Conservation (phyloP, 1,284 basidiomycete species). For the Meira nashicola region DNA sequence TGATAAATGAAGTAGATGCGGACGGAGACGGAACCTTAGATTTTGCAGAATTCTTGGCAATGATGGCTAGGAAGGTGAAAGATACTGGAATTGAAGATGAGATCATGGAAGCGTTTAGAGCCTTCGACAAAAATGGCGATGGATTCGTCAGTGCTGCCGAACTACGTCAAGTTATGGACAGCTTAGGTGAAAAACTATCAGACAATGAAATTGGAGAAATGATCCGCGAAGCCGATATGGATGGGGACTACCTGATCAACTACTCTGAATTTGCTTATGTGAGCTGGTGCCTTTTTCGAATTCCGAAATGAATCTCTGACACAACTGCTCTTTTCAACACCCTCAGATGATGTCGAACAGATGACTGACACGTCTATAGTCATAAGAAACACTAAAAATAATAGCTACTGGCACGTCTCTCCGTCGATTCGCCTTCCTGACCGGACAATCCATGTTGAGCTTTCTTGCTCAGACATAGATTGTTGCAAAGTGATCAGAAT, state of each 20-base stretch:
- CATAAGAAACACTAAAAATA: too few relatives aligned
- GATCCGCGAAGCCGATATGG: constrained; percentile 95
- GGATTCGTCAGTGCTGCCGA: constrained; percentile 63
- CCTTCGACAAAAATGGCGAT: constrained; percentile 66
- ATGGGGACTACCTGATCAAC: constrained; percentile 71
- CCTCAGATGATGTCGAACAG: too few relatives aligned
- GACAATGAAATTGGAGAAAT: constrained; percentile 94
- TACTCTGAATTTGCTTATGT: constrained; percentile 64
- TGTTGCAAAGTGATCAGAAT: too few relatives aligned
- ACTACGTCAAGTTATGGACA: constrained; percentile 56
- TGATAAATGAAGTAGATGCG: constrained; percentile 63
- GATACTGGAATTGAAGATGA: constrained; percentile 76
- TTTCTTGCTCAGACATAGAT: too few relatives aligned
- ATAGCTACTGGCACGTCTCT: too few relatives aligned
- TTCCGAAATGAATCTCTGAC: too few relatives aligned
- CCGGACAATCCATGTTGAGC: too few relatives aligned
- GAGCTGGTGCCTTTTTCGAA: too few relatives aligned
- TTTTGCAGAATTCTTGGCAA: constrained; percentile 84
- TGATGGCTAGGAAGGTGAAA: constrained; percentile 95
- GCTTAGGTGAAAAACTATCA: constrained; percentile 70
- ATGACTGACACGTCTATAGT: too few relatives aligned
- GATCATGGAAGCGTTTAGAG: constrained; percentile 66
- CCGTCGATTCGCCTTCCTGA: too few relatives aligned
- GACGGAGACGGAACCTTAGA: constrained; percentile 82
- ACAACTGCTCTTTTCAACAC: too few relatives aligned